Evolutionary conservation across 225 moss, liverwort and hornwort genomes (phyloP).

Genomic region (Sphagnum contortum): DNA sequence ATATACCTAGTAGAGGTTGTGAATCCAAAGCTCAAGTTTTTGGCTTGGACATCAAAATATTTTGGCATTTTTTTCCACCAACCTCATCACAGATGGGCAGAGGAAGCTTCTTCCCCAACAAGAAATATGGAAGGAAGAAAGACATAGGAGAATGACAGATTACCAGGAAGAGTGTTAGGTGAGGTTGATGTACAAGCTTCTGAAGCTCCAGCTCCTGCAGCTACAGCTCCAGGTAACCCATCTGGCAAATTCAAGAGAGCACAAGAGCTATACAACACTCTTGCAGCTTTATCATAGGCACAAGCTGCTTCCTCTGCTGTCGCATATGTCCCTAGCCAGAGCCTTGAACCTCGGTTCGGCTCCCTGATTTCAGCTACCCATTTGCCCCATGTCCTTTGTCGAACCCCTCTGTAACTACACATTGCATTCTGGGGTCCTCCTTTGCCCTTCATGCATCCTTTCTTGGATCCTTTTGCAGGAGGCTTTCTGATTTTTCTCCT

Average conservation of each 20-base stretch:
- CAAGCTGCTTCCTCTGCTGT: conserved; percentile 63
- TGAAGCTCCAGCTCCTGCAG: no score
- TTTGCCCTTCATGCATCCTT: conserved; percentile 72
- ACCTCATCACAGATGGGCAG: no score
- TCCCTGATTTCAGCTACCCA: conserved; percentile 73
- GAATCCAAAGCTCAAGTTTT: no score
- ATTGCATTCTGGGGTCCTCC: conserved; percentile 65
- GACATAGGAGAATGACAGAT: no score
- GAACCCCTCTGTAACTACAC: conserved; percentile 51
- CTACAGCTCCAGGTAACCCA: background rate
- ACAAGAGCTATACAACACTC: conserved; percentile 43
- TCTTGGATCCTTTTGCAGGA: conserved; percentile 65
- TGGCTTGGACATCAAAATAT: no score
- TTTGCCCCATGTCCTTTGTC: conserved; percentile 64
- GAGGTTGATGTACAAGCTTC: no score
- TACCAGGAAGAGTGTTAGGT: no score
- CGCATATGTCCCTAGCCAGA: conserved; percentile 68
- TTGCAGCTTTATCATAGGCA: conserved; percentile 63
- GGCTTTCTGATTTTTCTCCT: conserved; percentile 43
- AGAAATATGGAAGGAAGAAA: no score
- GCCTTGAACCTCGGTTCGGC: conserved; percentile 53
- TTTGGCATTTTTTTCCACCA: no score
- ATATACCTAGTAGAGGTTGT: no score
- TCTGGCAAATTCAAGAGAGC: conserved; percentile 57
- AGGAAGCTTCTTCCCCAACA: no score